Conservation (phyloP, 1,139 yeast genomes). For the Geotrichum cucujoidarum region DNA sequence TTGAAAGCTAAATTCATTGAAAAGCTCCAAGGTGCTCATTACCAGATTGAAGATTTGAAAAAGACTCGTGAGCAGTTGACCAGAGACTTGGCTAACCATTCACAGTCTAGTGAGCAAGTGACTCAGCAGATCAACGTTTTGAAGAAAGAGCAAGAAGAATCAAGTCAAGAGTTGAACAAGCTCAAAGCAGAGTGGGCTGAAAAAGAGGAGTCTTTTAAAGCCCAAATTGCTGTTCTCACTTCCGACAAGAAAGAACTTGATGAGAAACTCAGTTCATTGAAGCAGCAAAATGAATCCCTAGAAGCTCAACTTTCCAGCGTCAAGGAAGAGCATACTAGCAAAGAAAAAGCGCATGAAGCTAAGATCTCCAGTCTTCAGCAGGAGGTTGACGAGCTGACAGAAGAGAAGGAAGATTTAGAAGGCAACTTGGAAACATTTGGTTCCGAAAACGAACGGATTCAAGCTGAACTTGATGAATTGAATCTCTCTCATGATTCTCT, state of each 20-base stretch:
- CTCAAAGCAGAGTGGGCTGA: slow-evolving; percentile 25
- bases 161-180: slow-evolving; percentile 21
- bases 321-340: slow-evolving; percentile 13
- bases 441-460: slow-evolving; percentile 18
- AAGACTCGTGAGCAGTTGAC: slow-evolving; percentile 21
- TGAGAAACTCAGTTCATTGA: slow-evolving; percentile 9
- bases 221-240: slow-evolving; percentile 6
- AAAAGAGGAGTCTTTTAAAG: slow-evolving; percentile 25
- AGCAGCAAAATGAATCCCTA: slow-evolving; percentile 14
- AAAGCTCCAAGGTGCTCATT: slow-evolving; percentile 33
- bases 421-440: slow-evolving; percentile 12
- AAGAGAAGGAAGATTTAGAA: slow-evolving; percentile 12
- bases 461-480: slow-evolving; percentile 17
- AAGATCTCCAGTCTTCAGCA: slow-evolving; percentile 18
- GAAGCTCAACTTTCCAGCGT: slow-evolving; percentile 14
- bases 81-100: slow-evolving; percentile 23
- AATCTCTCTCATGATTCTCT: slow-evolving; percentile 15
- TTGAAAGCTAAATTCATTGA: slow-evolving; percentile 32
- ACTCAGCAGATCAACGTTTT: slow-evolving; percentile 20
- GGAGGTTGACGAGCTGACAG: slow-evolving; percentile 15
- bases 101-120: slow-evolving; percentile 19
- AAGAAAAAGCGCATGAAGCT: slow-evolving; percentile 20
- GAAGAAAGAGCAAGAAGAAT: slow-evolving; percentile 25
- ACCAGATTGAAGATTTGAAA: slow-evolving; percentile 29
- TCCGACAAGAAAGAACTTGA: slow-evolving; percentile 17